Conservation (phyloP, 2,329 filamentous ascomycete genomes). For the Aspergillus pseudoterreus region DNA sequence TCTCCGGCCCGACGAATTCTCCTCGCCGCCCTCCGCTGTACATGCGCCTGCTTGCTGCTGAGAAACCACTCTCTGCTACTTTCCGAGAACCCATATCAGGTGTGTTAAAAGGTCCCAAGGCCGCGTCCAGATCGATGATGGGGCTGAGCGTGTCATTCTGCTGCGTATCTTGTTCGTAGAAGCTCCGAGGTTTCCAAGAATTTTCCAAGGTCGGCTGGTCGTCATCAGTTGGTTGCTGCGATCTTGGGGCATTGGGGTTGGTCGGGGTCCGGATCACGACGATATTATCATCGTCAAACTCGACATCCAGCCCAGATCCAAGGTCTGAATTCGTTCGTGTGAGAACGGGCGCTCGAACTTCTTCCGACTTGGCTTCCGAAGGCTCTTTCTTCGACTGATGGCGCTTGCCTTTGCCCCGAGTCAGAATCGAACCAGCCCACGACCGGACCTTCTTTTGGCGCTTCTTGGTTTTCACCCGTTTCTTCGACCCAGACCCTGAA, state of each 20-base stretch:
- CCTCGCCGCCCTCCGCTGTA: constrained; percentile 47
- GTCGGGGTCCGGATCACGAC: constrained; percentile 45
- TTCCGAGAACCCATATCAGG: constrained; percentile 38
- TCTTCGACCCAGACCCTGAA: constrained; percentile 26
- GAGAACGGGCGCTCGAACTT: constrained; percentile 41
- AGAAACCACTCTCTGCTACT: constrained; percentile 34
- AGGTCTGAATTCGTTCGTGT: constrained; percentile 40
- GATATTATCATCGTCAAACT: constrained; percentile 49
- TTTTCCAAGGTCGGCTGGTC: constrained; percentile 28
- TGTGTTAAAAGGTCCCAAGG: constrained; percentile 87
- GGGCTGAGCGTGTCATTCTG: constrained; percentile 67
- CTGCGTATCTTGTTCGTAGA: constrained; percentile 40
- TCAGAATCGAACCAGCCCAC: constrained; percentile 52
- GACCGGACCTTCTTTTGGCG: constrained; percentile 72
- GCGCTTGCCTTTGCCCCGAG: constrained; percentile 45
- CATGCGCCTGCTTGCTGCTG: constrained; percentile 41
- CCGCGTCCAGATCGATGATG: constrained; percentile 91
- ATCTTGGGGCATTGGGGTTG: constrained; percentile 30
- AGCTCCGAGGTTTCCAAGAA: constrained; percentile 43
- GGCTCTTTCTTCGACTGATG: constrained; percentile 41
- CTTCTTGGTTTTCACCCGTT: constrained; percentile 40
- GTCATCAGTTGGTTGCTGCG: constrained; percentile 15
- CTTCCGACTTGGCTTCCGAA: constrained; percentile 33
- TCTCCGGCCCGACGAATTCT: constrained; percentile 46
- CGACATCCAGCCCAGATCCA: constrained; percentile 41